Conservation (phyloP, 306 rosid genomes). For the Sechiopsis laciniata region DNA sequence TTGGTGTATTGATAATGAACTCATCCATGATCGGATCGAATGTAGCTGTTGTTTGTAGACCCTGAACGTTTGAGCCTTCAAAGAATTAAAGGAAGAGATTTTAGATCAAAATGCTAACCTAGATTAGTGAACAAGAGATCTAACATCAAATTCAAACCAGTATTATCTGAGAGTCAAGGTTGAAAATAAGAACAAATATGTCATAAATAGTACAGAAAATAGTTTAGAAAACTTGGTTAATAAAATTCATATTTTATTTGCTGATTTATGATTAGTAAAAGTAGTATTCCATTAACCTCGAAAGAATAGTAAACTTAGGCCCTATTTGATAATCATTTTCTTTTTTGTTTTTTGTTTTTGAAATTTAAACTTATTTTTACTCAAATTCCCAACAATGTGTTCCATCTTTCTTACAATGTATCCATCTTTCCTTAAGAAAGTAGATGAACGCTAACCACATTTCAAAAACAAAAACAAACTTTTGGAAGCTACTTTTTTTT, state of each 20-base stretch:
- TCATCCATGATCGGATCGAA: slow-evolving; percentile 81
- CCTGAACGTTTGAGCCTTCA: slow-evolving; percentile 94
- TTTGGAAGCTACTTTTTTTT: no score
- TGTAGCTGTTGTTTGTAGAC: slow-evolving; percentile 76
- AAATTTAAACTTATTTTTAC: no score
- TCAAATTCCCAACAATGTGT: no score
- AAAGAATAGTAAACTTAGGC: neutral
- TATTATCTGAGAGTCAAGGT: no score
- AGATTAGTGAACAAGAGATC: neutral
- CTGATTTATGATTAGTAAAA: neutral
- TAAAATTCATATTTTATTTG: neutral
- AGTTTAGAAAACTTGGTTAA: neutral
- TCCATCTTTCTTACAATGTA: no score
- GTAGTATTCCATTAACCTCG: neutral
- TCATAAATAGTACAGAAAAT: no score
- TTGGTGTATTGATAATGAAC: slow-evolving; percentile 76
- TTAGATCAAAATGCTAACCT: neutral
- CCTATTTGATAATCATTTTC: no score
- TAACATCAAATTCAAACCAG: neutral
- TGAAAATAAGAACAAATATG: neutral
- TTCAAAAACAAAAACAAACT: no score
- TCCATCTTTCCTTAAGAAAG: no score
- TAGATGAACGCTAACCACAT: no score
- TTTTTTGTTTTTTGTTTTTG: no score
- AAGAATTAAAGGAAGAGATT: slow-evolving; percentile 22